Evolutionary conservation across 768 basidiomycete genomes (phyloP).

Genomic region (Naganishia vishniacii): DNA sequence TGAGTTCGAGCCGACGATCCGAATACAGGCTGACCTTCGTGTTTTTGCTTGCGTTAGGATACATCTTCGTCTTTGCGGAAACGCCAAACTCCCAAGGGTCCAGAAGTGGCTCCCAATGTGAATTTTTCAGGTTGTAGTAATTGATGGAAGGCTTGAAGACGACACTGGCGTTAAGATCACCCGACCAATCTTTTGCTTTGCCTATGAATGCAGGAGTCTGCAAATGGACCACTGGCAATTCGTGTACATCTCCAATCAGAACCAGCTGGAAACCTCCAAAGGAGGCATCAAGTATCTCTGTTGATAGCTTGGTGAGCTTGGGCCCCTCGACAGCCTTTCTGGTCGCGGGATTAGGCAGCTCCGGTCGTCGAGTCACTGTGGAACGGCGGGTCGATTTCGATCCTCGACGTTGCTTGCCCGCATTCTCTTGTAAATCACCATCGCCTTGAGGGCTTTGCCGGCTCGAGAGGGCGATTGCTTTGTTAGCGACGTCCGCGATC

Average conservation of each 20-base stretch:
- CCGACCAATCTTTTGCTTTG: slow-evolving; percentile 87
- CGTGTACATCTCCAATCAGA: slow-evolving; percentile 88
- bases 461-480: slow-evolving; percentile 70
- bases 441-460: slow-evolving; percentile 18
- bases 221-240: slow-evolving; percentile 87
- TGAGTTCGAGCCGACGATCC: slow-evolving; percentile 78
- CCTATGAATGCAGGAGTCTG: slow-evolving; percentile 77
- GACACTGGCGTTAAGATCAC: slow-evolving; percentile 77
- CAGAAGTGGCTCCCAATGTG: slow-evolving; percentile 96
- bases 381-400: slow-evolving; percentile 25
- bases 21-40: slow-evolving; percentile 64
- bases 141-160: slow-evolving; percentile 64
- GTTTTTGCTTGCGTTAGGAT: slow-evolving; percentile 32
- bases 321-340: neutral
- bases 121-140: slow-evolving; percentile 95
- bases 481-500: slow-evolving; percentile 64
- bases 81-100: slow-evolving; percentile 76
- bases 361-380: slow-evolving; percentile 30
- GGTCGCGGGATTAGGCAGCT: neutral
- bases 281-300: slow-evolving; percentile 59
- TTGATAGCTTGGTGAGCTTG: slow-evolving; percentile 18
- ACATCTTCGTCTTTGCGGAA: slow-evolving; percentile 11
- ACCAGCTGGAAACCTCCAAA: slow-evolving; percentile 89
- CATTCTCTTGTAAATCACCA: slow-evolving; percentile 18
- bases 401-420: neutral